Percentiles rank a stretch among this genome's conserved stretches.
phyloP scores from a whole-genome alignment of 2,329 filamentous ascomycete species.

The Alternaria hordeiaustralica region DNA sequence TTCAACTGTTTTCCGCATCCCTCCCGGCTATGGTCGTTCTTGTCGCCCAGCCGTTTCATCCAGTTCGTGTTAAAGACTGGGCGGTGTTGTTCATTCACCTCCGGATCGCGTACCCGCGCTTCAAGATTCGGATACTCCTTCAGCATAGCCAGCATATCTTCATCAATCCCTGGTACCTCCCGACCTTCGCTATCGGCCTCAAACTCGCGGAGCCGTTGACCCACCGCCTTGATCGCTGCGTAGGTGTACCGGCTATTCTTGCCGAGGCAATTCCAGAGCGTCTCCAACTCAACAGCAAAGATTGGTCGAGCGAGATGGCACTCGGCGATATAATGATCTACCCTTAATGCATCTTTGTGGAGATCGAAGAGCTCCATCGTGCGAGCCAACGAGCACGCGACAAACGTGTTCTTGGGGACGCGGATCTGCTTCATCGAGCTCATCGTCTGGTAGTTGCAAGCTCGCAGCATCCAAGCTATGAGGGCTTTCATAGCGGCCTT shows the following conservation, averaged over 20 bases:
- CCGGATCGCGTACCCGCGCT: constrained; percentile 12
- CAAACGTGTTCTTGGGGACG: constrained; percentile 24
- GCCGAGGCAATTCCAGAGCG: constrained; percentile 30
- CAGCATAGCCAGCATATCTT: constrained; percentile 13
- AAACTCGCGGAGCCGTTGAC: not conserved
- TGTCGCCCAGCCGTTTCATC: not conserved
- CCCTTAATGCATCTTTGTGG: constrained; percentile 23
- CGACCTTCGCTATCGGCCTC: not conserved
- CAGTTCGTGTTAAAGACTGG: constrained; percentile 17
- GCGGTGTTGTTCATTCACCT: constrained; percentile 15
- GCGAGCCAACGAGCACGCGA: constrained; percentile 28
- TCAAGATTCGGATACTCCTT: constrained; percentile 8
- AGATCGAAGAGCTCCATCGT: constrained; percentile 26
- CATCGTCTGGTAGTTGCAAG: constrained; percentile 20
- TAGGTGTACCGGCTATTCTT: constrained; percentile 27
- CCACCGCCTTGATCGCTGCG: constrained; percentile 22
- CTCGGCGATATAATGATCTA: constrained; percentile 22
- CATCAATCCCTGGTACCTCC: not conserved
- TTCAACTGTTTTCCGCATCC: not conserved
- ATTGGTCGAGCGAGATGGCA: constrained; percentile 22
- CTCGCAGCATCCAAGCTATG: constrained; percentile 33
- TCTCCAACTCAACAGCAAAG: constrained; percentile 19
- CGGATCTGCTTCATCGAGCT: constrained; percentile 17
- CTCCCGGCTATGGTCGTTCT: not conserved
- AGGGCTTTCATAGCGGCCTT: constrained; percentile 21